These are phyloP conservation scores for Chaetomidium leptoderma DNA, from an alignment of 495 filamentous ascomycete species.

Conservation along the genomic window DNA sequence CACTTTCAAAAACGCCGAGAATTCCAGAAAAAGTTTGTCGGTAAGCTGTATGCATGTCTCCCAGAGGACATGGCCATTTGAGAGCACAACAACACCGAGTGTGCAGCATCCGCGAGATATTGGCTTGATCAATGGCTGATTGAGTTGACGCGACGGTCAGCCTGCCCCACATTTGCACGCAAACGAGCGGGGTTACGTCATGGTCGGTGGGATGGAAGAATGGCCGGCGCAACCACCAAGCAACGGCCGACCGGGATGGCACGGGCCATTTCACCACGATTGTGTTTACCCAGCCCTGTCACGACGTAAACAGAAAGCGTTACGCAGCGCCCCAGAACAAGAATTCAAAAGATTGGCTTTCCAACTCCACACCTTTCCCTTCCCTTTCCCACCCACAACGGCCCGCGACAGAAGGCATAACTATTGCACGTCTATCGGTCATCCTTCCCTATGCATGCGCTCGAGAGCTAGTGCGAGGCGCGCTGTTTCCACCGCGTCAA, in stretches of 20 bases:
- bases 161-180: background rate
- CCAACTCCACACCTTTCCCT: constrained; percentile 7
- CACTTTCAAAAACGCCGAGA: background rate
- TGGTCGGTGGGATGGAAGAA: constrained; percentile 1
- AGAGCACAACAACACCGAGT: background rate
- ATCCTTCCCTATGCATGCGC: constrained; percentile 22
- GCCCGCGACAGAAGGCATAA: constrained; percentile 17
- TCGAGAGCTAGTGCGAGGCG: constrained; percentile 19
- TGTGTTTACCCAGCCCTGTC: constrained; percentile 22
- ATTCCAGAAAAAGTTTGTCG: background rate
- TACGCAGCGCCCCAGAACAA: background rate
- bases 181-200: constrained; percentile 21
- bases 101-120: background rate
- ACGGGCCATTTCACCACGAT: constrained; percentile 13
- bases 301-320: constrained; percentile 29
- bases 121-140: background rate
- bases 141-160: constrained; percentile 20
- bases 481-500: constrained; percentile 24
- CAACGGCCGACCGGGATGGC: constrained; percentile 17
- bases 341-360: background rate
- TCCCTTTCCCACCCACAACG: background rate
- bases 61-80: background rate
- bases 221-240: constrained; percentile 20
- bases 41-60: background rate
- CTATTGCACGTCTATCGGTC: constrained; percentile 3